Evolutionary conservation across 2,329 filamentous ascomycete genomes (phyloP), one percentile per base, ranked within the genome.

Genomic region (Colletotrichum gigasporum): DNA sequence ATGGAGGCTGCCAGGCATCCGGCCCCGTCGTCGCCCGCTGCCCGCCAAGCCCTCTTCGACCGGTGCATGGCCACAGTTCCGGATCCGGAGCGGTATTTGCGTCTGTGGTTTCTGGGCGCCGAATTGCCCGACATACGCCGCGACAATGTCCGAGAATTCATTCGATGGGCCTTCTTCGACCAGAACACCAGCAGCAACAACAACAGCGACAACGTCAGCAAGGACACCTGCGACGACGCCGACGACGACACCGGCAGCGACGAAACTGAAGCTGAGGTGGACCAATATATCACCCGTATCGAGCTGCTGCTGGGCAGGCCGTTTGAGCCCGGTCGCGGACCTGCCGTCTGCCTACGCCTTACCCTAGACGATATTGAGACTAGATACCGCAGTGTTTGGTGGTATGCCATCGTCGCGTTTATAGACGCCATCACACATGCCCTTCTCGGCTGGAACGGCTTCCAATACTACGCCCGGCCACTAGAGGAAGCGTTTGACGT

Each of bases 121-220:
- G 78, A 83, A 9, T 61, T 79, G 1, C 73, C 79, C 16, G 87
- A 90, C 32, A 87, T 93, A 57, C 80, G 83, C 44, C 79, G 84
- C n/a, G 88, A 91, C n/a, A 91, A 92, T 69, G 75, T 92, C 54
- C 83, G 82, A 68, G 87, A 91, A 66, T 92, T 91, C 69, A 74
- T 91, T 20, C 79, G 85, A 8, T 93, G 90, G 90, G 89, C 86
- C 1, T 89, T 92, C 70, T 85, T 90, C 63, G 87, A 90, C 58
- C 68, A 62, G 5, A 74, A 72, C 0, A 75, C 74, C 4, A 73
- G 77, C 5, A 69, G 72, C 0, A 78, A 80, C 5, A 51, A 18
- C 20, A 32, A 37, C 6, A 18, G 35, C 11, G 71, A 79, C 5
- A 69, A 75, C 3, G n/a, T 90, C 63, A 87, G 90, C 58, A 68